Percentiles rank a stretch among this genome's conserved stretches.
Evolutionary conservation across 2,329 filamentous ascomycete species (phyloP).

Genomic region (Fusarium clavum): DNA sequence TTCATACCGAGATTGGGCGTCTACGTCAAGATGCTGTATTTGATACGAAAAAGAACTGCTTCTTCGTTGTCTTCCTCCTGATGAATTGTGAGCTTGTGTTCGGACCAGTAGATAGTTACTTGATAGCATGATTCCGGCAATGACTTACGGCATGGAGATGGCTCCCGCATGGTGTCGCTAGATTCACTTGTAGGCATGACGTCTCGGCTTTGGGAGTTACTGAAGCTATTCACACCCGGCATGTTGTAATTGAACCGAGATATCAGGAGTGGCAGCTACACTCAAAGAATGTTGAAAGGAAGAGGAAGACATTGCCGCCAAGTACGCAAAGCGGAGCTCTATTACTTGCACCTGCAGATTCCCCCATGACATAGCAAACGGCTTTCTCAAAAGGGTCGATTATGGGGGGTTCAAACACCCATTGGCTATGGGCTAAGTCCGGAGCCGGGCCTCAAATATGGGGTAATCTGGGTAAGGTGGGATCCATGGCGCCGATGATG

Average conservation of each 20-base stretch:
- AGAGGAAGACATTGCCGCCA: slow-evolving; percentile 3
- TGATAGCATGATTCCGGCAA: not conserved
- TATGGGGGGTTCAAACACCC: slow-evolving; percentile 11
- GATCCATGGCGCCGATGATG: slow-evolving; percentile 29
- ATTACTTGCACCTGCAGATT: slow-evolving; percentile 19
- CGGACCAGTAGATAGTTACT: not conserved
- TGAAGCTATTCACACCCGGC: slow-evolving; percentile 35
- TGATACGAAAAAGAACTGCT: slow-evolving; percentile 42
- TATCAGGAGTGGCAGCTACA: not conserved
- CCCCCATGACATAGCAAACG: slow-evolving; percentile 36
- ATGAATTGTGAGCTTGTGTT: slow-evolving; percentile 26
- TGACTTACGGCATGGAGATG: slow-evolving; percentile 45
- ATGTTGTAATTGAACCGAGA: slow-evolving; percentile 5
- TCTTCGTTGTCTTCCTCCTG: slow-evolving; percentile 43
- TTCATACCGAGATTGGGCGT: slow-evolving; percentile 56
- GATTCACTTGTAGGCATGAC: slow-evolving; percentile 45
- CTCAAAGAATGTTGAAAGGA: slow-evolving; percentile 13
- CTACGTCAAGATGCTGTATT: slow-evolving; percentile 50
- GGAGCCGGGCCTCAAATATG: slow-evolving; percentile 44
- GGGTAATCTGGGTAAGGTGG: slow-evolving; percentile 28
- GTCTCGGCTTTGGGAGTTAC: slow-evolving; percentile 8
- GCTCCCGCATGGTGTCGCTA: slow-evolving; percentile 45
- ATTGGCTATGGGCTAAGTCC: slow-evolving; percentile 36
- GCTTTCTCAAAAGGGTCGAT: slow-evolving; percentile 19
- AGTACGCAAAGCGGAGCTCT: slow-evolving; percentile 23